phyloP scores from a whole-genome alignment of 2,329 filamentous ascomycete genomes.

The Trichoderma koningii region DNA sequence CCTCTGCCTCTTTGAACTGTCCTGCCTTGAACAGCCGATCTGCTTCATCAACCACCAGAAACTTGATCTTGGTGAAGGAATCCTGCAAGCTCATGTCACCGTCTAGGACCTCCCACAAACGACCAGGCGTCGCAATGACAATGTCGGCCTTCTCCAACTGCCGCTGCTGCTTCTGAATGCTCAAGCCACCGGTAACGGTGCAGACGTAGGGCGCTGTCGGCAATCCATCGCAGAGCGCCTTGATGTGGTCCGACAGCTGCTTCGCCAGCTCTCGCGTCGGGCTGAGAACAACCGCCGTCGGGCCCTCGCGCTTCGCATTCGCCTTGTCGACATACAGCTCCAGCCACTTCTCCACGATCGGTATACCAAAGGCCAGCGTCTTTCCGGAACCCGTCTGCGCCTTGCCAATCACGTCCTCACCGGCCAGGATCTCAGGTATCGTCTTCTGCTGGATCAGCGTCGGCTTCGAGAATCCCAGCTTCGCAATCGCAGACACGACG shows the following conservation, averaged over 20 bases:
- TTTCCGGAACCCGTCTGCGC: constrained; percentile 96
- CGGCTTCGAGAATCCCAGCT: constrained; percentile 76
- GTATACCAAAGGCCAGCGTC: constrained; percentile 91
- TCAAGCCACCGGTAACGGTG: constrained; percentile 87
- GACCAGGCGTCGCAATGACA: constrained; percentile 88
- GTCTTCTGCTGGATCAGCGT: constrained; percentile 78
- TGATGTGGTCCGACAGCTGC: constrained; percentile 83
- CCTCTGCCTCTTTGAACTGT: constrained; percentile 90
- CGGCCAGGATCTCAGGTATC: constrained; percentile 79
- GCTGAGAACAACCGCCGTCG: constrained; percentile 79
- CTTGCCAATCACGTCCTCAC: constrained; percentile 92
- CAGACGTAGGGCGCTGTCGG: constrained; percentile 70
- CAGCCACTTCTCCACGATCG: constrained; percentile 84
- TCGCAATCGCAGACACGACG: constrained; percentile 72
- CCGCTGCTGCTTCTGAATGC: constrained; percentile 91
- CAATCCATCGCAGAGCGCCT: constrained; percentile 66
- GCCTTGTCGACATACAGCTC: constrained; percentile 46
- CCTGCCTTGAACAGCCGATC: constrained; percentile 89
- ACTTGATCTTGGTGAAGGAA: constrained; percentile 72
- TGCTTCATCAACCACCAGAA: constrained; percentile 90
- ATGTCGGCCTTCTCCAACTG: constrained; percentile 83
- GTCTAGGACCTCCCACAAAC: constrained; percentile 91
- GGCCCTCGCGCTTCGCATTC: constrained; percentile 46
- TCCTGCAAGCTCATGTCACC: constrained; percentile 68
- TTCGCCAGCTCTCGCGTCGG: constrained; percentile 93